Evolutionary conservation across 805 yeast genomes (phyloP).

Genomic region (Starmerella etchellsii): DNA sequence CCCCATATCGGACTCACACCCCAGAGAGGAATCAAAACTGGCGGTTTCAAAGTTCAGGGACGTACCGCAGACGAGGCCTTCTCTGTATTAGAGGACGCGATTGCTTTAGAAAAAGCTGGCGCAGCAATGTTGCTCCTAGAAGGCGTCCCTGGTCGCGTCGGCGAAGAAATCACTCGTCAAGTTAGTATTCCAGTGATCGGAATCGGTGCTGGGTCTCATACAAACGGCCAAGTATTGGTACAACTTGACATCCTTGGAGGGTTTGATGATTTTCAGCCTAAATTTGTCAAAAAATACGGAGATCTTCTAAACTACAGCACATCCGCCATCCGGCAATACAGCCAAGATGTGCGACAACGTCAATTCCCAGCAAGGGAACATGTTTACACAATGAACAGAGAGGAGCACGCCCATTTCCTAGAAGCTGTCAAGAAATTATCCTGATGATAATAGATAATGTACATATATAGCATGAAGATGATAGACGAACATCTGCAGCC

Average conservation of each 20-base stretch:
- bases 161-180: slow-evolving; percentile 46
- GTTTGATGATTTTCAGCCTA: slow-evolving; percentile 41
- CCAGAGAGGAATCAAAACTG: slow-evolving; percentile 60
- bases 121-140: slow-evolving; percentile 65
- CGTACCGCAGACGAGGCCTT: slow-evolving; percentile 40
- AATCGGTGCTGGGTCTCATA: slow-evolving; percentile 80
- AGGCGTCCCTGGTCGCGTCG: slow-evolving; percentile 70
- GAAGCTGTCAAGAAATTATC: slow-evolving; percentile 5
- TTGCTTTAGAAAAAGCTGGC: slow-evolving; percentile 60
- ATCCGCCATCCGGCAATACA: slow-evolving; percentile 41
- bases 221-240: slow-evolving; percentile 85
- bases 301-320: slow-evolving; percentile 39
- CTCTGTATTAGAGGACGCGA: slow-evolving; percentile 51
- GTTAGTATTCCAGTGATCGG: slow-evolving; percentile 77
- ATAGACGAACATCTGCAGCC: too few species aligned
- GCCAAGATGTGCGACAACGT: slow-evolving; percentile 41
- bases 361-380: slow-evolving; percentile 54
- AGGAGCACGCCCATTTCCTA: slow-evolving; percentile 38
- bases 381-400: slow-evolving; percentile 57
- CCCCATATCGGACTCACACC: slow-evolving; percentile 93
- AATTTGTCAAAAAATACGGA: slow-evolving; percentile 64
- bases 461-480: too few species aligned
- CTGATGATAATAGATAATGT: neutral
- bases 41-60: slow-evolving; percentile 88
- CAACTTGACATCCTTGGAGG: slow-evolving; percentile 70